Percentiles rank a stretch among this genome's conserved stretches.
These are phyloP conservation scores for Amanita rubescens DNA, from an alignment of 768 basidiomycete species.

Conservation along the genomic window DNA sequence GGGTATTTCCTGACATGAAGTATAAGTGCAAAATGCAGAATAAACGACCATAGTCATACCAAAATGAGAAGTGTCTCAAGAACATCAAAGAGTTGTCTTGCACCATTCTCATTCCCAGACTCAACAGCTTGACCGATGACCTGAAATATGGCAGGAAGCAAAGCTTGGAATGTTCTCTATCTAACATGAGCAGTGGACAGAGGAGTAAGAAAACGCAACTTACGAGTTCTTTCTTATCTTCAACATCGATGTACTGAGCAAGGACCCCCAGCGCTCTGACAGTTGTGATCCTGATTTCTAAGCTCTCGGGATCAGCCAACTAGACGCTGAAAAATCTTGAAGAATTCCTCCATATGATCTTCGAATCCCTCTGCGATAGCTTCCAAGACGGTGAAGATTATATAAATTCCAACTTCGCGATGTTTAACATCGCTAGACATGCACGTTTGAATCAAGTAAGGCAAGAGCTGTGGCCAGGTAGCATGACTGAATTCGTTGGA, in stretches of 20 bases:
- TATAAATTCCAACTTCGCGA: conserved; percentile 88
- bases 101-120: conserved; percentile 68
- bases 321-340: conserved; percentile 69
- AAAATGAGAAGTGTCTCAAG: conserved; percentile 93
- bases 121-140: conserved; percentile 85
- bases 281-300: conserved; percentile 86
- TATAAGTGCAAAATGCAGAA: conserved; percentile 1
- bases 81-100: conserved; percentile 90
- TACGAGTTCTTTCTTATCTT: conserved; percentile 84
- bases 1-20: conserved; percentile 71
- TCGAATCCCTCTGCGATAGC: conserved; percentile 87
- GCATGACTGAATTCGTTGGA: conserved; percentile 74
- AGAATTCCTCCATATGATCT: conserved; percentile 63
- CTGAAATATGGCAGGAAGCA: conserved; percentile 82
- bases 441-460: conserved; percentile 78
- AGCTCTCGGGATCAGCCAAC: conserved; percentile 78
- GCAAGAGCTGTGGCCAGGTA: conserved; percentile 82
- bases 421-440: conserved; percentile 60
- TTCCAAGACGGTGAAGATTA: conserved; percentile 87
- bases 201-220: conserved; percentile 17
- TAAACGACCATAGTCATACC: conserved; percentile 32
- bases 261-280: conserved; percentile 89
- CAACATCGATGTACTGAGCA: conserved; percentile 84
- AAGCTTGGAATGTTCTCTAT: conserved; percentile 79
- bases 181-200: not conserved